Evolutionary conservation across 805 yeast species (phyloP).

Genomic region (Pichia sporocuriosa): DNA sequence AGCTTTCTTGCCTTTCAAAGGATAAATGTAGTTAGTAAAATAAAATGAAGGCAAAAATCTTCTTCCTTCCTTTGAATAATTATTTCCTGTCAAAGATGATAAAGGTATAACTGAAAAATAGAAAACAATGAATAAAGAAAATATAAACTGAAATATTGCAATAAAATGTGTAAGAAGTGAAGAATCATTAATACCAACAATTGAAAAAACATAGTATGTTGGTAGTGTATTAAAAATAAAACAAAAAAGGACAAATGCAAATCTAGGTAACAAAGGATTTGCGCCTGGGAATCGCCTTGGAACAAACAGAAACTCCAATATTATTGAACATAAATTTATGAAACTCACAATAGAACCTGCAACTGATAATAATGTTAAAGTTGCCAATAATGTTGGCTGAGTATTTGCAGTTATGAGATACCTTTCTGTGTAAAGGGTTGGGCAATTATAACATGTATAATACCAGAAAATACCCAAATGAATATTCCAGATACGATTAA

Average conservation of each 20-base stretch:
- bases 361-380: conserved; percentile 52
- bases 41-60: conserved; percentile 43
- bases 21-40: conserved; percentile 56
- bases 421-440: conserved; percentile 55
- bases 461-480: conserved; percentile 75
- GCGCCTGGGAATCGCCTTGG: conserved; percentile 75
- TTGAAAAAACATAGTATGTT: conserved; percentile 41
- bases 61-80: conserved; percentile 31
- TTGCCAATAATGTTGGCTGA: conserved; percentile 52
- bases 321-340: conserved; percentile 48
- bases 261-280: conserved; percentile 45
- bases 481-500: conserved; percentile 73
- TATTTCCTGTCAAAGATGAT: conserved; percentile 44
- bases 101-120: conserved; percentile 61
- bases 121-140: conserved; percentile 47
- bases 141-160: conserved; percentile 47
- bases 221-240: conserved; percentile 46
- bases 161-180: conserved; percentile 35
- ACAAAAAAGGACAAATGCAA: conserved; percentile 35
- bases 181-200: conserved; percentile 30
- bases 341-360: conserved; percentile 60
- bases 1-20: conserved; percentile 44
- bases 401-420: conserved; percentile 49
- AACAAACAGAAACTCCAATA: conserved; percentile 54
- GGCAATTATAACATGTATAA: conserved; percentile 61